phyloP scores from a whole-genome alignment of 2,329 filamentous ascomycete species.

The Albifimbria verrucaria region DNA sequence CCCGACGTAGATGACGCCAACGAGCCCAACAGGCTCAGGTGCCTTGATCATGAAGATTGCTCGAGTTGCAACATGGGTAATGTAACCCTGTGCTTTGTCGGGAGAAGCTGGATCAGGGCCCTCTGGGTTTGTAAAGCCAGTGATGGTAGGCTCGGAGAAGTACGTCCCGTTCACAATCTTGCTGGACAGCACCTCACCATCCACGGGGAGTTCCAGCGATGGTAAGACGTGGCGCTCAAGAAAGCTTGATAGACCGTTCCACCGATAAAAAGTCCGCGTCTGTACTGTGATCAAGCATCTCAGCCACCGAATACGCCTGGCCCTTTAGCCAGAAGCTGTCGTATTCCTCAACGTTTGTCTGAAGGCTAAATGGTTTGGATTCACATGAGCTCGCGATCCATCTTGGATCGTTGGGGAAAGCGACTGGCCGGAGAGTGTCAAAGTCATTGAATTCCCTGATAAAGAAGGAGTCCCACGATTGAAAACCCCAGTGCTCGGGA shows the following conservation, averaged over 20 bases:
- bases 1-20: conserved; percentile 65
- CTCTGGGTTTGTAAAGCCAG: conserved; percentile 3
- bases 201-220: conserved; percentile 64
- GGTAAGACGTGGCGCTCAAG: conserved; percentile 60
- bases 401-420: conserved; percentile 32
- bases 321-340: conserved; percentile 65
- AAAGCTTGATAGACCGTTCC: conserved; percentile 68
- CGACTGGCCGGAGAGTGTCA: conserved; percentile 46
- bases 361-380: conserved; percentile 49
- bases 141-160: conserved; percentile 46
- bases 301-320: conserved; percentile 57
- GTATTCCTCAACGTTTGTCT: conserved; percentile 42
- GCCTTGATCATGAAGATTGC: conserved; percentile 66
- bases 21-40: conserved; percentile 61
- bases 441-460: conserved; percentile 44
- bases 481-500: conserved; percentile 40
- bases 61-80: conserved; percentile 60
- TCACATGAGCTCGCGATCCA: conserved; percentile 58
- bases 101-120: conserved; percentile 14
- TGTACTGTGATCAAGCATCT: conserved; percentile 54
- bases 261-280: conserved; percentile 47
- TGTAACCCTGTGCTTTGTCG: conserved; percentile 53
- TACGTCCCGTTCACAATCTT: conserved; percentile 59
- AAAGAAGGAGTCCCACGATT: conserved; percentile 65
- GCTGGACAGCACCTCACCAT: conserved; percentile 34